Evolutionary conservation across 2,329 filamentous ascomycete species (phyloP), one percentile per base, ranked within the genome.

Genomic region (Talaromyces islandicus): DNA sequence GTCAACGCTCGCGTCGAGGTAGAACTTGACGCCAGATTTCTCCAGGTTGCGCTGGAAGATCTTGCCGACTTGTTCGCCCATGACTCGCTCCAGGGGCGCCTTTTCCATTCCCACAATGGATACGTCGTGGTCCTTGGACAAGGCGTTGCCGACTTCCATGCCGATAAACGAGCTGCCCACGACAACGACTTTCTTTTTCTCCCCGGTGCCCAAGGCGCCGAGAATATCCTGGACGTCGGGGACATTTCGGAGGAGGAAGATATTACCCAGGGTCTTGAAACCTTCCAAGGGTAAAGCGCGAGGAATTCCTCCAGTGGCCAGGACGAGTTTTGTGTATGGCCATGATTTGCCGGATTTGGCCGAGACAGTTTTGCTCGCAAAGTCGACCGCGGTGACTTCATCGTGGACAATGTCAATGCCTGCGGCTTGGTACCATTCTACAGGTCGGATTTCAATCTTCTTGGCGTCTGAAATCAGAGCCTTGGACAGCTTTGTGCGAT

Each of bases 131-230:
- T 89, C 88, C 67, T 88, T 89, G 51, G 89, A 87, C 0, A 95
- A 78, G 57, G 80, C 88, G 64, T 92, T 94, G 63, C 90, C 93
- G n/a, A 95, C 85, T 75, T 99, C 94, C 90, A 99, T 95, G 46
- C 94, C 94, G 70, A 99, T 99, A 75, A 99, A 99, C 0, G 91
- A 96, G 61, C 89, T 93, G 46, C 94, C 94, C 58, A 99, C 82
- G 14, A 99, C 82, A 53, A 96, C 91, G 65, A 99, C 86, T 75
- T 96, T 97, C 82, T 96, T 97, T 70, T 90, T 88, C 29, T 55
- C 19, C 50, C 90, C 85, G 30, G 84, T 78, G 7, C 91, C 91
- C 53, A 96, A 89, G 7, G 91, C 91, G 1, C 80, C 82, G 27
- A 91, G 81, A 65, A 99, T 97, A 61, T 81, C 82, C 72, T 92